phyloP scores from a whole-genome alignment of 179 eudicot species.

The Beta lomatogona region DNA sequence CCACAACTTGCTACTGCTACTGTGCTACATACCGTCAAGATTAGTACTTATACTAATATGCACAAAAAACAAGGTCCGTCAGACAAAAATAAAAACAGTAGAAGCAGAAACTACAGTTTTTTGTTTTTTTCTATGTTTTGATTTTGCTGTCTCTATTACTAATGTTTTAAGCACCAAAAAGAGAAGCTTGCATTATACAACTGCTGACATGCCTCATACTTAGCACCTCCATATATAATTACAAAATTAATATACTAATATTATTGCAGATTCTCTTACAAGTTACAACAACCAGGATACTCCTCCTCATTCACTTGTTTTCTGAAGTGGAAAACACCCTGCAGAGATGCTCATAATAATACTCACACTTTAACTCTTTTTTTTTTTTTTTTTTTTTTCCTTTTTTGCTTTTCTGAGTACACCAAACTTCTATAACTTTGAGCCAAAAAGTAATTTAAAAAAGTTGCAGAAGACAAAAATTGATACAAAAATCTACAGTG shows the following conservation, averaged over 20 bases:
- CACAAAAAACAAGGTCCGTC: background rate
- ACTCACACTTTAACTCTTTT: constrained; percentile 1
- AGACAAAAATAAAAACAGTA: background rate
- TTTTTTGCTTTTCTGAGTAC: constrained; percentile 15
- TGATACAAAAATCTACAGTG: constrained; percentile 38
- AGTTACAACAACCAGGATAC: constrained; percentile 18
- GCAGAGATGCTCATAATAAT: constrained; percentile 31
- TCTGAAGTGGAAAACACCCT: constrained; percentile 40
- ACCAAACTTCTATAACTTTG: constrained; percentile 6
- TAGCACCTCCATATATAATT: background rate
- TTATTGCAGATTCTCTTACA: constrained; percentile 12
- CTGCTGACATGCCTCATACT: background rate
- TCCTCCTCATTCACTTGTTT: constrained; percentile 24
- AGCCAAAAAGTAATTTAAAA: constrained; percentile 11
- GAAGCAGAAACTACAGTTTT: background rate
- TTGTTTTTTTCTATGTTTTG: background rate
- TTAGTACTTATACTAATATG: background rate
- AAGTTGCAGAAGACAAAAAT: constrained; percentile 14
- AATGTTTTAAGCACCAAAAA: background rate
- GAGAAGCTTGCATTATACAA: background rate
- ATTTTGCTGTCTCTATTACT: background rate
- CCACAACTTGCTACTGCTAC: background rate
- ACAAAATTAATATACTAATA: background rate
- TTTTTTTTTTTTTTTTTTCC: background rate
- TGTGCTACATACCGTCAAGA: background rate